A percentile compares a stretch with the other conserved stretches of the same genome.
Evolutionary conservation across 257 asterid species (phyloP).

Genomic region (Penstemon barbatus): DNA sequence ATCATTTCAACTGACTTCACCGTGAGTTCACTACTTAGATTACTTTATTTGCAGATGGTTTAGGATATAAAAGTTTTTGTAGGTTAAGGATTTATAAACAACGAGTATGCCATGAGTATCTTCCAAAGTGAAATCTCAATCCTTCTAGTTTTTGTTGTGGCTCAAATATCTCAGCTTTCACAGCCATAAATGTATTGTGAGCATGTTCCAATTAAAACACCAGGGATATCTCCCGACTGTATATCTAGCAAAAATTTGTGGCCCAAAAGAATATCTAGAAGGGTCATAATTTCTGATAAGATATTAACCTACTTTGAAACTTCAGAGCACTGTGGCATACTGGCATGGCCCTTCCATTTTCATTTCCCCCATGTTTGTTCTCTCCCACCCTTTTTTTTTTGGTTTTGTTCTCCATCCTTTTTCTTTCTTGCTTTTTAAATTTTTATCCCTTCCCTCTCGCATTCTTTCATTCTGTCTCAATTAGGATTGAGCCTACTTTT

Average conservation of each 20-base stretch:
- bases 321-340: not conserved
- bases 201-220: not conserved
- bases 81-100: not conserved
- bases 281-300: not conserved
- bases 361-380: not conserved
- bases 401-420: not conserved
- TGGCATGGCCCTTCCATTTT: not conserved
- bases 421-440: constrained; percentile 23
- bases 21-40: not conserved
- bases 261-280: not conserved
- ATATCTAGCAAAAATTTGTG: not conserved
- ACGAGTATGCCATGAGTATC: not conserved
- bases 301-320: constrained; percentile 13
- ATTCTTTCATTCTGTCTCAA: not conserved
- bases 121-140: constrained; percentile 9
- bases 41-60: not conserved
- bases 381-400: not conserved
- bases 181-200: not conserved
- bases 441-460: not conserved
- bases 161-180: constrained; percentile 1
- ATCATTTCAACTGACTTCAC: not conserved
- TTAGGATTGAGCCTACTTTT: constrained; percentile 6
- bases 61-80: not conserved
- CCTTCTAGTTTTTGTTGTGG: not conserved
- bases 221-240: not conserved